Evolutionary conservation across 202 grass and related monocot species (phyloP).

Genomic region (Eragrostis tef): DNA sequence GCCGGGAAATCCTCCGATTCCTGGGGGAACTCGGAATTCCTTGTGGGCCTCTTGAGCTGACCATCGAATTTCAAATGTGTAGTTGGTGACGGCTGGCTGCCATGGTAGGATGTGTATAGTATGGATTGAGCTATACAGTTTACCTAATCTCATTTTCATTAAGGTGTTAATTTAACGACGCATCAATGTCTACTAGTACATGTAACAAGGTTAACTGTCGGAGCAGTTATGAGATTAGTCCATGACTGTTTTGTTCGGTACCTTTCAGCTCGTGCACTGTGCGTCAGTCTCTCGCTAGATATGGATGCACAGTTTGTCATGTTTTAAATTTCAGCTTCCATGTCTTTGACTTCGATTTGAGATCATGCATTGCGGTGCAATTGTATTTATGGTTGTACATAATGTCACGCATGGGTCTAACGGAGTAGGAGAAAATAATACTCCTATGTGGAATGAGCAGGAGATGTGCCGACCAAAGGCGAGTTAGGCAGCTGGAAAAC

Average conservation of each 20-base stretch:
- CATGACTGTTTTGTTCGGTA: background rate
- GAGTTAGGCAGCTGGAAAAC: conserved; percentile 29
- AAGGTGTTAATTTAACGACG: background rate
- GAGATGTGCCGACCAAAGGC: background rate
- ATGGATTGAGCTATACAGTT: background rate
- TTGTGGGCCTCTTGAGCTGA: background rate
- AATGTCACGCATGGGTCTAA: conserved; percentile 12
- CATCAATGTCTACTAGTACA: background rate
- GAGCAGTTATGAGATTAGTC: conserved; percentile 15
- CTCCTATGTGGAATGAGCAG: background rate
- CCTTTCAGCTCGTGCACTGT: background rate
- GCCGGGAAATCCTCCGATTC: background rate
- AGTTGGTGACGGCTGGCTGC: background rate
- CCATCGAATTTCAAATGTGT: background rate
- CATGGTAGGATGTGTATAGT: background rate
- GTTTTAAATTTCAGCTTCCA: conserved; percentile 22
- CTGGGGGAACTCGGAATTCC: background rate
- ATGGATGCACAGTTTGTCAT: background rate
- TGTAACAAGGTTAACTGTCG: background rate
- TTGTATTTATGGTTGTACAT: background rate
- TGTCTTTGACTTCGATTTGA: conserved; percentile 23
- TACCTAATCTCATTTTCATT: background rate
- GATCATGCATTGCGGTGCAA: background rate
- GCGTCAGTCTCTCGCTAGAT: conserved; percentile 20
- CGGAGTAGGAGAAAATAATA: background rate